Evolutionary conservation across 768 basidiomycete species (phyloP).

Genomic region (Boletus bicolor): DNA sequence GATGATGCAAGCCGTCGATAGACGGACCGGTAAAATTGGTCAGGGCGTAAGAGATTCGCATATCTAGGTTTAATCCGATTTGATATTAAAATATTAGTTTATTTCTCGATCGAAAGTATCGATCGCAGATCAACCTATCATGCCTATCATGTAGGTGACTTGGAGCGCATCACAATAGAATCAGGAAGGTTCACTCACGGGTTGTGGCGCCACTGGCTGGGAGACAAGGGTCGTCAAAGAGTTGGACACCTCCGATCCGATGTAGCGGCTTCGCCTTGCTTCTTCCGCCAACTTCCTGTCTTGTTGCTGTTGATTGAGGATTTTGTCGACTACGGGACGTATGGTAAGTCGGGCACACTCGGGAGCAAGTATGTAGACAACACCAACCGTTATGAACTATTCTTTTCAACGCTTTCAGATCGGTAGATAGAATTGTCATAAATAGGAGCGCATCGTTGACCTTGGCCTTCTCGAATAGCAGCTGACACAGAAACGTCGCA

Average conservation of each 20-base stretch:
- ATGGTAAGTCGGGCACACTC: conserved; percentile 10
- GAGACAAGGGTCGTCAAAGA: conserved; percentile 1
- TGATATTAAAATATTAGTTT: no score
- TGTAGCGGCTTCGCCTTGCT: conserved; percentile 28
- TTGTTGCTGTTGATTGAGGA: conserved; percentile 78
- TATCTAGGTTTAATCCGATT: no score
- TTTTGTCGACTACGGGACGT: conserved; percentile 69
- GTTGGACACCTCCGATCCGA: conserved; percentile 16
- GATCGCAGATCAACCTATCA: no score
- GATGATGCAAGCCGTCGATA: no score
- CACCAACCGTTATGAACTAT: conserved; percentile 79
- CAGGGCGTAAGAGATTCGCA: no score
- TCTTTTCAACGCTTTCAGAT: conserved; percentile 73
- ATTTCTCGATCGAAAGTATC: no score
- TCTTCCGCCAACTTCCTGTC: conserved; percentile 57
- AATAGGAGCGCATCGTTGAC: conserved; percentile 87
- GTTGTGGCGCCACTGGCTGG: conserved; percentile 16
- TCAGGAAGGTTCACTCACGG: conserved; percentile 3
- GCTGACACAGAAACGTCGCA: conserved; percentile 75
- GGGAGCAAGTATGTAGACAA: background rate
- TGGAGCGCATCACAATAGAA: conserved; percentile 8
- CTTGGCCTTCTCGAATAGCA: conserved; percentile 74
- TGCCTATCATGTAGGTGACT: conserved; percentile 24
- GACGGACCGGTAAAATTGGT: no score
- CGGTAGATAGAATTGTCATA: conserved; percentile 92